Conservation (phyloP, 2,329 filamentous ascomycete species). For the Didymella arachidicola region DNA sequence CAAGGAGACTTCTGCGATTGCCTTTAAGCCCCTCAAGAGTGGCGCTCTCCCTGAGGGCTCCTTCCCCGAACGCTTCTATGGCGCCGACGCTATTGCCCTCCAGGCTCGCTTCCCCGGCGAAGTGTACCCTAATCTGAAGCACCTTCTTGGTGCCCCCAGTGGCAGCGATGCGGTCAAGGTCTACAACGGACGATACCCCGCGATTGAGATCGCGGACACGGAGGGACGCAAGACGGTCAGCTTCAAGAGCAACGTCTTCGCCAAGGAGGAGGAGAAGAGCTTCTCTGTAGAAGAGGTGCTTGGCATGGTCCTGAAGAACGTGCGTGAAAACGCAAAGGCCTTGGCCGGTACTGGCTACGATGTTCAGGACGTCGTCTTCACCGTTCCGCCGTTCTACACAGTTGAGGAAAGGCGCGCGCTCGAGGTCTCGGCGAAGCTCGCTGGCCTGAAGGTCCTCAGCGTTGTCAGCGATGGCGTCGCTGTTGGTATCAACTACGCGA, state of each 20-base stretch:
- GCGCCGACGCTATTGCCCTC: constrained; percentile 87
- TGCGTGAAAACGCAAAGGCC: constrained; percentile 85
- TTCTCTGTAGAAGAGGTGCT: constrained; percentile 89
- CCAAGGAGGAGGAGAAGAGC: constrained; percentile 65
- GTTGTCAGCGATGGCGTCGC: constrained; percentile 89
- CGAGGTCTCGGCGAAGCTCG: constrained; percentile 82
- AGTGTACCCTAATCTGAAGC: constrained; percentile 93
- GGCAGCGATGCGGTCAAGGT: constrained; percentile 68
- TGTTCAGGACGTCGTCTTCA: constrained; percentile 85
- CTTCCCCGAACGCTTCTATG: constrained; percentile 90
- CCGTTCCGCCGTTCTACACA: constrained; percentile 89
- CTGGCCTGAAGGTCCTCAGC: constrained; percentile 83
- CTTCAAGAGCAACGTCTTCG: constrained; percentile 81
- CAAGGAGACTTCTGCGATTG: constrained; percentile 89
- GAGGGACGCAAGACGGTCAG: constrained; percentile 71
- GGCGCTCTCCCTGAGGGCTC: constrained; percentile 62
- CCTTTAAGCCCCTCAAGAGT: constrained; percentile 85
- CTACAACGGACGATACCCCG: constrained; percentile 80
- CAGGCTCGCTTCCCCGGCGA: constrained; percentile 88
- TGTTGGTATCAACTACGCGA: constrained; percentile 95
- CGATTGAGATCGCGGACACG: constrained; percentile 70
- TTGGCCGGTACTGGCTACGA: constrained; percentile 77
- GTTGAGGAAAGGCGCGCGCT: constrained; percentile 88
- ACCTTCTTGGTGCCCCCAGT: constrained; percentile 76
- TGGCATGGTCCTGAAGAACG: constrained; percentile 94